phyloP scores from a whole-genome alignment of 2,329 filamentous ascomycete genomes.

The Rugonectria rugulosa region DNA sequence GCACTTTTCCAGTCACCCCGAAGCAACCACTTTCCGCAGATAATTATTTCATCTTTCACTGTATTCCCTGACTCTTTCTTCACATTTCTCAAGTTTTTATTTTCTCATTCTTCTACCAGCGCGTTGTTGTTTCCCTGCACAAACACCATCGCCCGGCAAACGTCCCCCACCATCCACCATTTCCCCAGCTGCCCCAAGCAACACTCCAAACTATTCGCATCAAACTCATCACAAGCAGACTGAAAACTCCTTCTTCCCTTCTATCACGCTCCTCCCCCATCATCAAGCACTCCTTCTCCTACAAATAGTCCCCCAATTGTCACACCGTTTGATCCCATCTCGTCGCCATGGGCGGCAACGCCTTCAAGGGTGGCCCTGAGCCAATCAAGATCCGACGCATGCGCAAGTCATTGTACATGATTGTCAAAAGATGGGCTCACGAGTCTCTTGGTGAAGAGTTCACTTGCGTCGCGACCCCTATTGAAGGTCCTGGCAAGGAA shows the following conservation, averaged over 20 bases:
- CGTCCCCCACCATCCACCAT: not conserved
- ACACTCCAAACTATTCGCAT: no score
- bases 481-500: conserved; percentile 73
- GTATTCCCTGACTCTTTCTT: not conserved
- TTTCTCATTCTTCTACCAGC: not conserved
- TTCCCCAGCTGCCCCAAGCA: no score
- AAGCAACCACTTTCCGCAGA: not conserved
- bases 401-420: conserved; percentile 62
- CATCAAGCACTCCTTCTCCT: not conserved
- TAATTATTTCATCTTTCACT: not conserved
- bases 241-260: no score
- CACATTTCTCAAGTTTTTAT: not conserved
- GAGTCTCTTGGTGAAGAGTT: conserved; percentile 60
- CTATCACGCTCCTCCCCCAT: not conserved
- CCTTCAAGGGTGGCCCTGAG: conserved; percentile 57
- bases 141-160: not conserved
- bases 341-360: conserved; percentile 69
- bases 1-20: not conserved
- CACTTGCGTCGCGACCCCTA: conserved; percentile 62
- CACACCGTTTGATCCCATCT: not conserved
- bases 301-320: not conserved
- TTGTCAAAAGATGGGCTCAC: conserved; percentile 56
- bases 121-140: not conserved
- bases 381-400: conserved; percentile 72
- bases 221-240: no score